Conservation (phyloP, 2,329 filamentous ascomycete species). For the Fusarium anguioides region DNA sequence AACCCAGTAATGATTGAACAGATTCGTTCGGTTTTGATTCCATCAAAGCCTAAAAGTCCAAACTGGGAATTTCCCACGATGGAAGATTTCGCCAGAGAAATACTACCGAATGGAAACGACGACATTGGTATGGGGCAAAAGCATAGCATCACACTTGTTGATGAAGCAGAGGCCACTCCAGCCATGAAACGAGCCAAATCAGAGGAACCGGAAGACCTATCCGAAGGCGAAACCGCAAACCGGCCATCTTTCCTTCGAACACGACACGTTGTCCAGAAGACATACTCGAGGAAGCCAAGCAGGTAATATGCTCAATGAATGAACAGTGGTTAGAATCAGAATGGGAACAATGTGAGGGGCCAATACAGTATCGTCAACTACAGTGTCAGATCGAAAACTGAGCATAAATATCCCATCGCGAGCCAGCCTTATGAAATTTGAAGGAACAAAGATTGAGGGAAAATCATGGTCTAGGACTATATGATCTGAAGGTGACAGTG, state of each 20-base stretch:
- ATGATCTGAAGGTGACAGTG: slow-evolving; percentile 4
- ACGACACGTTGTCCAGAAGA: slow-evolving; percentile 1
- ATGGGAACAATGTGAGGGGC: not conserved
- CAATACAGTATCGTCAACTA: not conserved
- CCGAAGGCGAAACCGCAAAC: not conserved
- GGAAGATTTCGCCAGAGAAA: slow-evolving; percentile 42
- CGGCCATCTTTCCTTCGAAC: not conserved
- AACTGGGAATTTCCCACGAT: slow-evolving; percentile 40
- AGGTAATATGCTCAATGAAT: not conserved
- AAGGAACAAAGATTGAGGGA: not conserved
- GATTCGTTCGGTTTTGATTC: slow-evolving; percentile 44
- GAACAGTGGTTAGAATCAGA: not conserved
- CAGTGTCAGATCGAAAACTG: not conserved
- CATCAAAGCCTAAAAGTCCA: not conserved
- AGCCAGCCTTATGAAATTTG: not conserved
- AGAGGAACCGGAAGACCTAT: not conserved
- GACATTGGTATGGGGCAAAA: not conserved
- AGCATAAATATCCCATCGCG: not conserved
- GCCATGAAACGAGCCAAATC: slow-evolving; percentile 29
- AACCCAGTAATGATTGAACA: slow-evolving; percentile 43
- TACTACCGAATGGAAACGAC: slow-evolving; percentile 2
- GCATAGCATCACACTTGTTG: not conserved
- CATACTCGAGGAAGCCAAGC: slow-evolving; percentile 22
- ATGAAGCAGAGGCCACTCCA: not conserved
- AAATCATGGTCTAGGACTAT: not conserved